These are phyloP conservation scores for Claviceps pusilla DNA, from an alignment of 2,329 filamentous ascomycete genomes.

Conservation along the genomic window DNA sequence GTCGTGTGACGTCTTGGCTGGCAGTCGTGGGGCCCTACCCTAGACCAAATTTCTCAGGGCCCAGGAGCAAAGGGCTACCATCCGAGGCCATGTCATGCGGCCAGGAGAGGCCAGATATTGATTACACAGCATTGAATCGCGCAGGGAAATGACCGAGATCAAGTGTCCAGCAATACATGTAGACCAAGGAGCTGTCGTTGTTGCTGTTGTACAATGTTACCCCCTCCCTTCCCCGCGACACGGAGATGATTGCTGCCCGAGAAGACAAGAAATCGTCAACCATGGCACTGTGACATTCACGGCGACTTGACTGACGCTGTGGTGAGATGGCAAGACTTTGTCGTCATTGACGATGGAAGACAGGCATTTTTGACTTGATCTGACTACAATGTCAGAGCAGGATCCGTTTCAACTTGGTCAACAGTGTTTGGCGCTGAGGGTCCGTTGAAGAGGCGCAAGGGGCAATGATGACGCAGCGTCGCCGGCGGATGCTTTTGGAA, in stretches of 20 bases:
- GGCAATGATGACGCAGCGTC: background rate
- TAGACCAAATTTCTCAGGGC: background rate
- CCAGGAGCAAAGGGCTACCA: too few relatives aligned
- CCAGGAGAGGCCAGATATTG: too few relatives aligned
- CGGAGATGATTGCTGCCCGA: too few relatives aligned
- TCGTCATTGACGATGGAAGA: background rate
- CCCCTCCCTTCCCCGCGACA: too few relatives aligned
- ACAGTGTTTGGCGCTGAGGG: background rate
- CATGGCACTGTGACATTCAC: too few relatives aligned
- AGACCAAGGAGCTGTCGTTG: background rate
- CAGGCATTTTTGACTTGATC: background rate
- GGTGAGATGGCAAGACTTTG: too few relatives aligned
- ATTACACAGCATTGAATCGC: background rate
- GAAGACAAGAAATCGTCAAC: too few relatives aligned
- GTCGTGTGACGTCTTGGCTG: conserved; percentile 2
- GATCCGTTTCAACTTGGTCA: background rate
- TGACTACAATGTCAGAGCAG: background rate
- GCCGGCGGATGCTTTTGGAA: background rate
- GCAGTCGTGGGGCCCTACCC: background rate
- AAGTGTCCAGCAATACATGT: background rate
- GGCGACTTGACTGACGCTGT: too few relatives aligned
- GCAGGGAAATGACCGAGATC: background rate
- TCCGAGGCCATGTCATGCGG: too few relatives aligned
- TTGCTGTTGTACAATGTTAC: too few relatives aligned
- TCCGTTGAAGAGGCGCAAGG: background rate